Evolutionary conservation across 108 stramenopile species (phyloP), one percentile per base, ranked within the genome.

Genomic region (Cyclotella cryptica): DNA sequence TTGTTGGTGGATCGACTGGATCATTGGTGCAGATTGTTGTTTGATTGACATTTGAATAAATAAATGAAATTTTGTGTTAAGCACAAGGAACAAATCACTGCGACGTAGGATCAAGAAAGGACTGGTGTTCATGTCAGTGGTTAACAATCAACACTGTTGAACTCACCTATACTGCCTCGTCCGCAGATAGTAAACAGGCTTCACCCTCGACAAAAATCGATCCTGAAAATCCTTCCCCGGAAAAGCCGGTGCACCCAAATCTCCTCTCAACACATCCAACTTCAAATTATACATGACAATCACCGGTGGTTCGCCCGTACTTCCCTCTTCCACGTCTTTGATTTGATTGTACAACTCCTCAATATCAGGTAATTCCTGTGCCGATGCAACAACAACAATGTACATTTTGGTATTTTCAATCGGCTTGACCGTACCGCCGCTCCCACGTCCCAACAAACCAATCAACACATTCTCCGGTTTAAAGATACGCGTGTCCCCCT

Each of bases 341-440:
- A 85, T 81, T 54, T 81, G 77, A 13, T 82, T 71, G 72, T 86
- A 74, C 72, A 98, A 75, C 69, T 93, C 92, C 80, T 96, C 92
- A 40, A 98, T 86, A 76, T 98, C 97, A 21, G 97, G 97, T 46
- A 98, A 85, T 86, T 98, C 97, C 75, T 98, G 97, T 26, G 95
- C 95, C 17, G 83, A 85, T 41, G 94, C 94, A 5, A 93, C 92
- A 18, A 98, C 45, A 53, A 86, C 69, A 24, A 98, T 71, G 76
- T 97, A 98, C 72, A 96, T 81, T 68, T 93, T 92, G 14, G 82
- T 85, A 57, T 80, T 89, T 0, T 79, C 63, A 21, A 94, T 60
- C 1, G 91, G 85, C 59, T 87, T 87, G 35, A 98, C 87, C 7
- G 71, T 79, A 28, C 87, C 93, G n/a, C 86, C 83, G 40, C 77